These are phyloP conservation scores for Pichia sp. DNA, from an alignment of 1,139 yeast genomes.

Conservation along the genomic window DNA sequence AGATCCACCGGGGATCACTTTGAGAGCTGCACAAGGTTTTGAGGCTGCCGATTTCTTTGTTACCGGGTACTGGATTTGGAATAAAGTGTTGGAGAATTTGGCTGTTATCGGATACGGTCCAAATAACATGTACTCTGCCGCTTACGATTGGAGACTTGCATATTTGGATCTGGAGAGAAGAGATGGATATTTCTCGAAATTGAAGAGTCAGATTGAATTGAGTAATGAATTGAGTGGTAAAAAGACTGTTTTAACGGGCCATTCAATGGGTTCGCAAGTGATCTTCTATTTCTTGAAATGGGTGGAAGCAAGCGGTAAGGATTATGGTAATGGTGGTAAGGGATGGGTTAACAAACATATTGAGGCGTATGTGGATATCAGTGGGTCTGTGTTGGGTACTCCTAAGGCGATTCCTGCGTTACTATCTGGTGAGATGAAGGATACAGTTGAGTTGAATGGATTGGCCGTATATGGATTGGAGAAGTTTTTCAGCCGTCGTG, in stretches of 20 bases:
- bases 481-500: slow-evolving; percentile 83
- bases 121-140: slow-evolving; percentile 80
- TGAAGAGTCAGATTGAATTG: slow-evolving; percentile 67
- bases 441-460: slow-evolving; percentile 88
- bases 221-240: slow-evolving; percentile 46
- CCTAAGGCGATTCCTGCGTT: slow-evolving; percentile 91
- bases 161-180: slow-evolving; percentile 82
- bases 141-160: slow-evolving; percentile 94
- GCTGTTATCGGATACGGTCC: slow-evolving; percentile 95
- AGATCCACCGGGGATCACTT: slow-evolving; percentile 74
- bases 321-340: slow-evolving; percentile 83
- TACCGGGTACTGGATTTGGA: slow-evolving; percentile 99
- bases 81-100: slow-evolving; percentile 82
- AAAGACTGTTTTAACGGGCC: slow-evolving; percentile 77
- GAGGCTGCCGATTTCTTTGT: slow-evolving; percentile 96
- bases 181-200: slow-evolving; percentile 74
- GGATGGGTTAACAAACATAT: slow-evolving; percentile 82
- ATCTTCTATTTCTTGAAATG: slow-evolving; percentile 85
- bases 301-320: slow-evolving; percentile 83
- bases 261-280: slow-evolving; percentile 95
- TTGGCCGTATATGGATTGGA: slow-evolving; percentile 92
- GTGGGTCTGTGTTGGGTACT: slow-evolving; percentile 86
- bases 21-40: slow-evolving; percentile 93
- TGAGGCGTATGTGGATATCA: slow-evolving; percentile 74
- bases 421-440: slow-evolving; percentile 95